These are phyloP conservation scores for Xylona heveae DNA, from an alignment of 495 filamentous ascomycete species.

Conservation along the genomic window DNA sequence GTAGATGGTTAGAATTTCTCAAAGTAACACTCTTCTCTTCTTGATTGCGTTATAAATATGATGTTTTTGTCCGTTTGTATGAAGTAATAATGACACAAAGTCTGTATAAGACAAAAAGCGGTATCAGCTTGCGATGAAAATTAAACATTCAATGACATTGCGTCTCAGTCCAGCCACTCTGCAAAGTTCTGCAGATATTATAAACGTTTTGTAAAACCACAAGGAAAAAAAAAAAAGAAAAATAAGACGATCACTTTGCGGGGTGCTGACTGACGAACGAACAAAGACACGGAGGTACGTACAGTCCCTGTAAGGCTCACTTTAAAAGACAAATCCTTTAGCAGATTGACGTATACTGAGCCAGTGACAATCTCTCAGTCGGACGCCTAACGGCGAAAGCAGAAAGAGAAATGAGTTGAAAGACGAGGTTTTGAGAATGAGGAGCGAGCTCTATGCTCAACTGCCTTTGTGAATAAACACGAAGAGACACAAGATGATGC, in stretches of 20 bases:
- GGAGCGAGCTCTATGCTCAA: too few species aligned
- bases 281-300: constrained; percentile 2
- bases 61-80: neutral
- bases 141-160: neutral
- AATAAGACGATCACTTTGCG: constrained; percentile 1
- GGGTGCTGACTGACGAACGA: neutral
- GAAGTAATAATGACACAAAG: constrained; percentile 4
- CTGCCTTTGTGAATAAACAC: too few species aligned
- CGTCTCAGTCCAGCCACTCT: neutral
- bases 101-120: constrained; percentile 4
- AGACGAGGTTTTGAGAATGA: too few species aligned
- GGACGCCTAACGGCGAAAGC: too few species aligned
- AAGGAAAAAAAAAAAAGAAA: constrained; percentile 1
- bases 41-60: constrained; percentile 8
- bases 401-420: too few species aligned
- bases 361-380: too few species aligned
- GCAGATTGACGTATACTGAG: constrained; percentile 1
- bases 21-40: constrained; percentile 1
- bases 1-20: constrained; percentile 2
- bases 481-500: too few species aligned
- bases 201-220: constrained; percentile 1
- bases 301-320: constrained; percentile 4
- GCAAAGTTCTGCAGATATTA: neutral
- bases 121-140: constrained; percentile 6
- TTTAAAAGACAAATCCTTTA: constrained; percentile 3